Conservation (phyloP, 73 alveolate genomes). For the Paramecium biaurelia region DNA sequence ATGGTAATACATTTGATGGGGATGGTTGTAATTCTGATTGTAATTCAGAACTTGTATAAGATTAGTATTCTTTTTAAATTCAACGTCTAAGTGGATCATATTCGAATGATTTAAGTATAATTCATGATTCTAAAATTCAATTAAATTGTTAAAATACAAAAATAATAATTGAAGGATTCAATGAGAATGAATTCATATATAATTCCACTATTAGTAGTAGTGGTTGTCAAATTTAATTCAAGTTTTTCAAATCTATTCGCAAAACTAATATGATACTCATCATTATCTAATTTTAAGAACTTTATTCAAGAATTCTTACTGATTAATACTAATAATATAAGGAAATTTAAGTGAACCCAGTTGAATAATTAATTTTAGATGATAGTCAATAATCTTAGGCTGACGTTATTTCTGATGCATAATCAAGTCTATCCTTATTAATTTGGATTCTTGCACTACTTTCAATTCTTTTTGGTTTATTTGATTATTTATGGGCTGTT, state of each 20-base stretch:
- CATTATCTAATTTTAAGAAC: not conserved
- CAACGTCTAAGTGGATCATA: not conserved
- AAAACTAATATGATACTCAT: not conserved
- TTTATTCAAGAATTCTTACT: not conserved
- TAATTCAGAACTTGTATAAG: not conserved
- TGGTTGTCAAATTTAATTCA: not conserved
- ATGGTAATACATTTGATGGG: not conserved
- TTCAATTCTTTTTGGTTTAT: not conserved
- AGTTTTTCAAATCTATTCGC: not conserved
- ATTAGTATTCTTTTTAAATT: not conserved
- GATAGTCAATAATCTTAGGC: not conserved
- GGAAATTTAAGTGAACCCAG: not conserved
- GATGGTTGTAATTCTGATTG: conserved; percentile 3
- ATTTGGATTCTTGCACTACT: not conserved
- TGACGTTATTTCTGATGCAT: not conserved
- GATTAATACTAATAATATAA: not conserved
- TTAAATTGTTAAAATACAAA: not conserved
- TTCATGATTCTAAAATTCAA: not conserved
- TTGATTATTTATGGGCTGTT: not conserved
- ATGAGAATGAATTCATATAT: not conserved
- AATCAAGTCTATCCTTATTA: not conserved
- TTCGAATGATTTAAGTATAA: not conserved
- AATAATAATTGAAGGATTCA: not conserved
- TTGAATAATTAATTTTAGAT: not conserved
- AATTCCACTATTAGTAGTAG: not conserved